Conservation (phyloP, 805 yeast species). For the Torulaspora franciscae region DNA sequence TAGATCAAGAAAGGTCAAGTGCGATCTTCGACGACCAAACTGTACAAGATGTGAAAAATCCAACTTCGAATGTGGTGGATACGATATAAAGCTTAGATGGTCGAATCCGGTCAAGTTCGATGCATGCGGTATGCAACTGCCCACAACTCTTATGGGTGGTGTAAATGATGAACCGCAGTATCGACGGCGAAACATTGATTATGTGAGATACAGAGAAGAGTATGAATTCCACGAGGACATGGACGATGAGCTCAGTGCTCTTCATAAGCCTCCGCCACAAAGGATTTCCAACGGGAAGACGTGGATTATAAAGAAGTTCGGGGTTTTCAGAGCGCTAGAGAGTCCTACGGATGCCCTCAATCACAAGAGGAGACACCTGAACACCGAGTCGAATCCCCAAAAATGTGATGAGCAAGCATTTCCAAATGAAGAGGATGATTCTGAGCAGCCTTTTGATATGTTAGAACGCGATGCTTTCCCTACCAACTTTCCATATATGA, state of each 20-base stretch:
- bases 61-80: conserved; percentile 72
- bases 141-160: conserved; percentile 13
- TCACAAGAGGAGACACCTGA: conserved; percentile 3
- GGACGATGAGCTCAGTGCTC: conserved; percentile 54
- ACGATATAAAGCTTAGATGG: conserved; percentile 79
- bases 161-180: conserved; percentile 46
- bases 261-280: conserved; percentile 46
- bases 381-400: neutral
- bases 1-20: conserved; percentile 70
- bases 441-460: conserved; percentile 1
- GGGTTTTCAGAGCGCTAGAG: conserved; percentile 58
- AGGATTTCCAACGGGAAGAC: conserved; percentile 43
- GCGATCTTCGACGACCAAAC: conserved; percentile 66
- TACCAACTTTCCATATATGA: conserved; percentile 35
- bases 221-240: conserved; percentile 77
- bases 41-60: conserved; percentile 70
- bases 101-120: conserved; percentile 49
- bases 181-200: conserved; percentile 66
- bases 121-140: conserved; percentile 37
- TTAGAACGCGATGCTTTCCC: conserved; percentile 7
- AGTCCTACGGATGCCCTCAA: conserved; percentile 18
- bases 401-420: neutral
- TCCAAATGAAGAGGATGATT: neutral
- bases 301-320: conserved; percentile 70
- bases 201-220: conserved; percentile 63